A percentile compares a stretch with the other conserved stretches of the same genome.
These are phyloP conservation scores for Serendipita sp. DNA, from an alignment of 768 basidiomycete genomes.

Conservation along the genomic window DNA sequence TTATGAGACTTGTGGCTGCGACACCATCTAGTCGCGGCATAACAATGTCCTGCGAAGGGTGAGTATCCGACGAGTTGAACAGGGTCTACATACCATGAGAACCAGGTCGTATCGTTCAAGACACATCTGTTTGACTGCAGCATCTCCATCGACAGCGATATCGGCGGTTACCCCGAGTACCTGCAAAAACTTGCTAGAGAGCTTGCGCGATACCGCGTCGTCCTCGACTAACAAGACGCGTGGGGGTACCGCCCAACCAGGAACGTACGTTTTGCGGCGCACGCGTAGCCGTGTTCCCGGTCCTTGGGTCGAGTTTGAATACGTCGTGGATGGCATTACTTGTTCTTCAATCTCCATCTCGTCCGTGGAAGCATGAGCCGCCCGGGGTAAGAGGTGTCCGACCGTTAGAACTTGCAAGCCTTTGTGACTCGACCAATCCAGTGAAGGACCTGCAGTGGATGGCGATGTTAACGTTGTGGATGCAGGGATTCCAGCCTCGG, in stretches of 20 bases:
- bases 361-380: slow-evolving; percentile 24
- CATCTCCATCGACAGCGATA: slow-evolving; percentile 83
- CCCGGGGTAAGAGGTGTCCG: slow-evolving; percentile 54
- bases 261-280: slow-evolving; percentile 64
- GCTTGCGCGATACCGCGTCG: slow-evolving; percentile 75
- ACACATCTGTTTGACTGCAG: slow-evolving; percentile 93
- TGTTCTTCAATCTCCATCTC: slow-evolving; percentile 17
- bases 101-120: slow-evolving; percentile 90
- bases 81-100: slow-evolving; percentile 53
- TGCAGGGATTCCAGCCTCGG: neutral
- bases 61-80: slow-evolving; percentile 6
- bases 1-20: slow-evolving; percentile 79
- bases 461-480: neutral
- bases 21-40: slow-evolving; percentile 77
- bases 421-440: slow-evolving; percentile 27
- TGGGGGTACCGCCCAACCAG: slow-evolving; percentile 84
- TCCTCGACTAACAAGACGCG: slow-evolving; percentile 89
- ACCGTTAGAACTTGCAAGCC: slow-evolving; percentile 70
- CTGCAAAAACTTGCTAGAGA: slow-evolving; percentile 86
- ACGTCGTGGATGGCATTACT: slow-evolving; percentile 3
- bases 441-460: neutral
- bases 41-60: slow-evolving; percentile 64
- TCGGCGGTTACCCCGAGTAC: slow-evolving; percentile 92
- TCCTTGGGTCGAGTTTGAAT: neutral
- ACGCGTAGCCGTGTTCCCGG: slow-evolving; percentile 31